Base-by-base conservation (phyloP, 768 basidiomycete species). In the Serendipita sp. region DNA sequence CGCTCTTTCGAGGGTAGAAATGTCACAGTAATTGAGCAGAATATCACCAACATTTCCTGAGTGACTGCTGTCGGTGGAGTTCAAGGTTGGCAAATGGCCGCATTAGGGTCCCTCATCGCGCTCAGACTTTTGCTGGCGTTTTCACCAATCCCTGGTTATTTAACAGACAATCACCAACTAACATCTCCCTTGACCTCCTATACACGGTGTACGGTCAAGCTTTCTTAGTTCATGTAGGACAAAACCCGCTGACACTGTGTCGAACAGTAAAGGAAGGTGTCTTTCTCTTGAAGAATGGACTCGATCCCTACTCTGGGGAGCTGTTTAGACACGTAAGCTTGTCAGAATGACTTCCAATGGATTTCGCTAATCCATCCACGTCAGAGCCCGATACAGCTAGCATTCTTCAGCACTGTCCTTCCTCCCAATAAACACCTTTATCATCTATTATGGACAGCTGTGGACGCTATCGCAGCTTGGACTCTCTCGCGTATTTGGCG, bases 281-380 rank as follows among this genome's bases (percentile, higher is more conserved):
- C 3, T 91, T 85, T 73, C 79, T 97, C 16, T 85, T 84, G 65
- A 75, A 78, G 43, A 76, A 87, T 73, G 83, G 82, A n/a, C 75
- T 90, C 24, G 82, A 93, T 70, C 93, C 93, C 31, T 97, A 96
- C 67, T 80, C 85, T 63, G 93, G 91, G 42, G 88, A 90, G 3
- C 74, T 83, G 9, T 90, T 95, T 70, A 81, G 85, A 69, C 92
- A 95, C 72, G 93, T 94, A 73, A 64, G 87, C 66, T 5, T 11
- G 11, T 42, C 60, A 3, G 38, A 30, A 38, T 34, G 13, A 51
- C n/a, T 20, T 42, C 42, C 28, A 56, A 42, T 31, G 26, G 3
- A 33, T 42, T 31, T 42, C 13, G 44, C 41, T 31, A 17, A 61
- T 50, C 41, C 48, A 16, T 3, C 61, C 7, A 43, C 13, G n/a